Evolutionary conservation across 2,329 filamentous ascomycete species (phyloP).

Genomic region (Colletotrichum cordylinicola): DNA sequence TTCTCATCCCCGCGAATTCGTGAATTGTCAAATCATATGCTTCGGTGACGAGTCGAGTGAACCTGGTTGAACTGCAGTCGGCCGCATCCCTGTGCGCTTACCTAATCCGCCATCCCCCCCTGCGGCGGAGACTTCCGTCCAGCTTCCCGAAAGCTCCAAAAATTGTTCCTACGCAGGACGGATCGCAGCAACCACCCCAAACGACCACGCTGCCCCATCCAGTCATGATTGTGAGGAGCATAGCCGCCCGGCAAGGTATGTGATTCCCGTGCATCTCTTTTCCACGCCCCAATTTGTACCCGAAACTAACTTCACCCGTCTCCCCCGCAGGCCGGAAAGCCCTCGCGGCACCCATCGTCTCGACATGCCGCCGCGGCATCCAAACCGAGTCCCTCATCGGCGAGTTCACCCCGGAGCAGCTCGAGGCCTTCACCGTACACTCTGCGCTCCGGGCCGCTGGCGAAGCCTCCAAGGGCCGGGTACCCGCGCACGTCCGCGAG

Average conservation of each 20-base stretch:
- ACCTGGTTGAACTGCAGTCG: neutral
- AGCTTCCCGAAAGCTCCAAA: constrained; percentile 18
- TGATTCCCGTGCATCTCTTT: neutral
- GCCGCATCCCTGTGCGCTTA: neutral
- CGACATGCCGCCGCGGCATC: constrained; percentile 44
- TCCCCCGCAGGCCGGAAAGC: constrained; percentile 54
- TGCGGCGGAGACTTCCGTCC: constrained; percentile 14
- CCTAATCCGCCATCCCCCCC: neutral
- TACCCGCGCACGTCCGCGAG: neutral
- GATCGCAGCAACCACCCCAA: constrained; percentile 51
- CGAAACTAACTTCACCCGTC: neutral
- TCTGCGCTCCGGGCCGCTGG: constrained; percentile 16
- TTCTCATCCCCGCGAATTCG: neutral
- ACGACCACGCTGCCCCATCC: constrained; percentile 25
- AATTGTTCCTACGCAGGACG: constrained; percentile 19
- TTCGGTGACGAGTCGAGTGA: neutral
- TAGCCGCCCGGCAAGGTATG: constrained; percentile 60
- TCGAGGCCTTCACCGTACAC: constrained; percentile 23
- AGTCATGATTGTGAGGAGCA: constrained; percentile 63
- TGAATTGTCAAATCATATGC: neutral
- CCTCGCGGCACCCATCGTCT: constrained; percentile 50
- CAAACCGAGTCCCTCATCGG: constrained; percentile 35
- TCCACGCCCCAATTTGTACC: constrained; percentile 24
- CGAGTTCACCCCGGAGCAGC: constrained; percentile 27
- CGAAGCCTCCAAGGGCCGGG: neutral